Evolutionary conservation across 805 yeast genomes (phyloP), one percentile per base, ranked within the genome.

Genomic region (Candida oleophila): DNA sequence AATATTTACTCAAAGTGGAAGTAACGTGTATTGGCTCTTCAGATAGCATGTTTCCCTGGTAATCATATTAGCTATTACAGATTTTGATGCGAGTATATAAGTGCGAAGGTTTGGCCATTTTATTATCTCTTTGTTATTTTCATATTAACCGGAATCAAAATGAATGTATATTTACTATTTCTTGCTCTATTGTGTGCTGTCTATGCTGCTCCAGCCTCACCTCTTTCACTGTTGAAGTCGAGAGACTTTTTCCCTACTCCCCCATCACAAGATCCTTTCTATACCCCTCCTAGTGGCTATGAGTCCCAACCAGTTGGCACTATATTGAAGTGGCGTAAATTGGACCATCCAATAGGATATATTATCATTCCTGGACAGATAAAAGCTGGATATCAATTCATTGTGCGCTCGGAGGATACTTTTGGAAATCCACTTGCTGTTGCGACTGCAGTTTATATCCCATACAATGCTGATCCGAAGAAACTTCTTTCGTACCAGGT

Each of bases 401-500:
- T 57, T 42, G 54, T 60, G n/a, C 52, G 62, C 15, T 53, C 66
- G 2, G 49, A 54, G 8, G 63, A 60, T 41, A 33, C 52, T 32
- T 46, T 44, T 40, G 64, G 61, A 2, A 47, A 55, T 16, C 51
- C 61, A 11, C 54, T 30, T 22, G 59, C 55, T 3, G 44, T 52
- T 9, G 56, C 53, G 3, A 46, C 59, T 21, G 57, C 64, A 4
- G 28, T 61, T 18, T 45, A 59, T 22, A 52, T 54, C 34, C 65
- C 65, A 9, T 51, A 53, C 42, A 55, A 60, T 41, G 59, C 61
- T 2, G 59, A 60, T 47, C 55, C 60, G 5, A 16, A 40, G 33
- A 57, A 57, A 43, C 41, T 61, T 30, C 42, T 61, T 8, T 56
- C 64, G n/a, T 59, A 55, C 46, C 64, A 60, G 21, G 42, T 51